phyloP scores from a whole-genome alignment of 2,329 filamentous ascomycete genomes.

The Talaromyces verruculosus region DNA sequence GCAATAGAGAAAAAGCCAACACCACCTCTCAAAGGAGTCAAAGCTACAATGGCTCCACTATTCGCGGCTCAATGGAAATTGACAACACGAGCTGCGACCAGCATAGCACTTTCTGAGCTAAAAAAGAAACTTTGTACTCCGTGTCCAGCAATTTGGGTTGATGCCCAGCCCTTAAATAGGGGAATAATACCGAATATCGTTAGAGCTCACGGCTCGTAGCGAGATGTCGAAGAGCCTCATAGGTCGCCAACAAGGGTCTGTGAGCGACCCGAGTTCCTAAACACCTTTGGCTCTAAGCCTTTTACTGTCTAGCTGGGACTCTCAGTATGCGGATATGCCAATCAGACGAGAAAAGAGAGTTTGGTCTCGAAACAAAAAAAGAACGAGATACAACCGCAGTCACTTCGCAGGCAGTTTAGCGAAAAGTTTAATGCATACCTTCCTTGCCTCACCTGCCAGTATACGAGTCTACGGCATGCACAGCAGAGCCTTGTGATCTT shows the following conservation, averaged over 20 bases:
- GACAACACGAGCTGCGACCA: not conserved
- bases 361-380: not conserved
- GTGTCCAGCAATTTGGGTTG: not conserved
- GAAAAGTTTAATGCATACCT: not conserved
- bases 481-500: not conserved
- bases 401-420: not conserved
- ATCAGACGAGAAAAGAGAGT: not conserved
- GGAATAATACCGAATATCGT: not conserved
- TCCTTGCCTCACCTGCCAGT: not conserved
- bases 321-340: not conserved
- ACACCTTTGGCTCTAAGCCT: not conserved
- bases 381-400: not conserved
- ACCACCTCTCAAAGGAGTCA: not conserved
- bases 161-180: conserved; percentile 7
- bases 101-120: not conserved
- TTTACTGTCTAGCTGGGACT: conserved; percentile 4
- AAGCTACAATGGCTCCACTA: not conserved
- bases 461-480: no score
- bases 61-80: conserved; percentile 15
- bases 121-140: not conserved
- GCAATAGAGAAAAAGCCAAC: not conserved
- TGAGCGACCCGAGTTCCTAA: conserved; percentile 5
- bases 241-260: conserved; percentile 11
- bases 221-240: conserved; percentile 10
- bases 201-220: conserved; percentile 6